These are phyloP conservation scores for Venturia oleaginea DNA, from an alignment of 2,329 filamentous ascomycete genomes.

Conservation along the genomic window DNA sequence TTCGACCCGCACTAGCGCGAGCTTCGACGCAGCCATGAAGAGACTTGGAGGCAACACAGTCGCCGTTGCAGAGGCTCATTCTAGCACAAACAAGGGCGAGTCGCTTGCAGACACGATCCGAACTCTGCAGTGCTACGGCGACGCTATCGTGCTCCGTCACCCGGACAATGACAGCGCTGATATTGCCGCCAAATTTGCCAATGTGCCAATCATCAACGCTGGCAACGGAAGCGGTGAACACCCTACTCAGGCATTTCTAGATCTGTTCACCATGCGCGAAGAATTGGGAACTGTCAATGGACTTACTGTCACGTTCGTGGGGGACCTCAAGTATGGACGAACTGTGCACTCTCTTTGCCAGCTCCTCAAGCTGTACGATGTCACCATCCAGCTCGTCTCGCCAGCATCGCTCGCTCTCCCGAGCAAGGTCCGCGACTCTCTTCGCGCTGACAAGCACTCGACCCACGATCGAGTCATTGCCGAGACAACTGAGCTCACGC, in stretches of 20 bases:
- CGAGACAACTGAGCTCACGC: conserved; percentile 71
- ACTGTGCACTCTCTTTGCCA: conserved; percentile 94
- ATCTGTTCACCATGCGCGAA: conserved; percentile 97
- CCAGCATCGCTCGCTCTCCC: conserved; percentile 74
- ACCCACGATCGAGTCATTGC: conserved; percentile 50
- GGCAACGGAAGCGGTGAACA: conserved; percentile 95
- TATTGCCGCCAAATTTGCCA: conserved; percentile 75
- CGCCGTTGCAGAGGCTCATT: conserved; percentile 70
- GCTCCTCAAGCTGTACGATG: conserved; percentile 90
- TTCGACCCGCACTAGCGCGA: conserved; percentile 87
- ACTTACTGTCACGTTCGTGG: conserved; percentile 89
- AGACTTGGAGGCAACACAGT: conserved; percentile 84
- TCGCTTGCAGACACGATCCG: conserved; percentile 86
- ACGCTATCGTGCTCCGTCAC: conserved; percentile 93
- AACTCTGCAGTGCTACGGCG: conserved; percentile 87
- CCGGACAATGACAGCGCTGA: conserved; percentile 74
- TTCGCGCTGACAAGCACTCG: conserved; percentile 35
- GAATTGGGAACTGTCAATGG: conserved; percentile 93
- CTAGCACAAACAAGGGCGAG: conserved; percentile 91
- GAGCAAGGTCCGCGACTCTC: conserved; percentile 59
- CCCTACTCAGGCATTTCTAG: conserved; percentile 93
- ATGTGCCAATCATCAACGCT: conserved; percentile 91
- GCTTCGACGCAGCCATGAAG: conserved; percentile 98
- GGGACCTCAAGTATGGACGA: conserved; percentile 86
- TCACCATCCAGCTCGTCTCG: conserved; percentile 83